Evolutionary conservation across 1,284 basidiomycete species (phyloP), one percentile per base, ranked within the genome.

Genomic region (Rhodotorula sp.): DNA sequence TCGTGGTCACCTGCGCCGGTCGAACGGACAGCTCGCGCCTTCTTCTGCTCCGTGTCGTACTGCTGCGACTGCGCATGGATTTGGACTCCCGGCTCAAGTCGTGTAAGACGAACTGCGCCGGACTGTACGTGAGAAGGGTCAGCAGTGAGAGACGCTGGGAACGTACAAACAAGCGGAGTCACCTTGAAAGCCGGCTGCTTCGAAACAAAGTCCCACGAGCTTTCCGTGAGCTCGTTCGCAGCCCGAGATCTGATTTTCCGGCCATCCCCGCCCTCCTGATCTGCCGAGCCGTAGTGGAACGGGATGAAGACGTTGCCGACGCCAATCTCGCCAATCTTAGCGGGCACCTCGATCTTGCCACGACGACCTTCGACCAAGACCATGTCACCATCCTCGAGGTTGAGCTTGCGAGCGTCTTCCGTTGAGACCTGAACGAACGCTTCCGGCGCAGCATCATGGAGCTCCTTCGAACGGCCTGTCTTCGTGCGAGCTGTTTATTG

Each of bases 161-260:
- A 26, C 17, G 49, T 42, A 2, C 18, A 2, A 30, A 2, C 29
- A 22, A 17, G 20, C 20, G 17, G 10, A 14, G 58, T 29, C 33
- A 60, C 64, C 51, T 66, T 66, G 58, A 66, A 66, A 20, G 51
- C 60, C 49, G 64, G 64, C 64, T 66, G 64, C 58, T 66, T 66
- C 18, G 42, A 48, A 22, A 60, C 22, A n/a, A 66, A 66, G 37
- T 66, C 64, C 64, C 64, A 66, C 2, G 49, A 22, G 5, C 51
- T 46, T 29, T 60, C 58, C 18, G 64, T 66, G 12, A 66, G 49
- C 49, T 66, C 64, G n/a, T 66, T 66, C 8, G 64, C 64, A 6
- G 58, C 45, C 0, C 64, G 49, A 22, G 64, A 48, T 6, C 64
- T 49, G 14, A 60, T 30, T 22, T 18, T 12, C 53, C 55, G 60